Base-by-base conservation (phyloP, 495 filamentous ascomycete genomes). In the Umbilicaria muhlenbergii region DNA sequence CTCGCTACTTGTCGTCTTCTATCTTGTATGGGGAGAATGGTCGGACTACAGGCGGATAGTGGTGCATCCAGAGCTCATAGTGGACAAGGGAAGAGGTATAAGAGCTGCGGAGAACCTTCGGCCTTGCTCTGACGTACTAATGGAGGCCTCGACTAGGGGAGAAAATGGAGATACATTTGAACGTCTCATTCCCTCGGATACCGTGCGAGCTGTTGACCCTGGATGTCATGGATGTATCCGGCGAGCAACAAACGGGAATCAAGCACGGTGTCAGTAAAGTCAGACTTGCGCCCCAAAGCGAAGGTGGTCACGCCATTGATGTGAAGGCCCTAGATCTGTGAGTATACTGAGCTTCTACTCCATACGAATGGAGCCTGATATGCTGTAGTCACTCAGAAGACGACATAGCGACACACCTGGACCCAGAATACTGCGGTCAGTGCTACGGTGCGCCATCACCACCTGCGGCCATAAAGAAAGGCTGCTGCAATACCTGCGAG, bases 181-280 rank as follows among this genome's bases (percentile, higher is more conserved):
- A 98, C 69, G 84, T 98, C 50, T 89, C 84, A 15, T 98, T 98
- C 62, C 91, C 92, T 5, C 79, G 78, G 31, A 69, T 98, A 28
- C 91, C 91, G 31, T 98, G 91, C 66, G 88, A 96, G 61, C 78
- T 98, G 38, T 65, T 96, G 41, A 95, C 91, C 13, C 77, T 98
- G 50, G 91, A 98, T 58, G 89, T 98, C 33, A 96, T 98, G 91
- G 91, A 98, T 62, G 88, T 98, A 11, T 92, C 84, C 12, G 91
- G 91, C 35, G 91, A 98, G 59, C 81, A 94, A 57, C 91, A 98
- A 57, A 78, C 81, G 39, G 92, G 91, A 35, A 83, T 98, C 43
- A 76, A 81, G 55, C 89, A 96, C 57, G 91, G 91, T 19, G 75
- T 98, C 47, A 80, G 73, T 57, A 94, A 94, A 59, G 82, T 93